Conservation (phyloP, 2,329 filamentous ascomycete species). For the Scopulariopsis brevicaulis region DNA sequence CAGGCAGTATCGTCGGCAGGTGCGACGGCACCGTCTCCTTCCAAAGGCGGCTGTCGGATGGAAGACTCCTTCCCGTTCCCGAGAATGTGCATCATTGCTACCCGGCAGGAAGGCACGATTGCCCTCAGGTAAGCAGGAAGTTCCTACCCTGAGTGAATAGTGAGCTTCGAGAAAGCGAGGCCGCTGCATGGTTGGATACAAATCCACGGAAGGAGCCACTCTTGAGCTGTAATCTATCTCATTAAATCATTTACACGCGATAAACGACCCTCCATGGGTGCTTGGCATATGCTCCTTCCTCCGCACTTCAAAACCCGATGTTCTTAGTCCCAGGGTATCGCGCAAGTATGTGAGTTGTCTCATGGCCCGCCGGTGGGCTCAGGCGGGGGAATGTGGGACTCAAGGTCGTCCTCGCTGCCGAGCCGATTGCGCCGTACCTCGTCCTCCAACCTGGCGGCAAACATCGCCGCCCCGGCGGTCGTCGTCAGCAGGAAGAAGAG, state of each 20-base stretch:
- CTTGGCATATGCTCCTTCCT: too few species aligned
- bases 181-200: background rate
- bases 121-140: too few species aligned
- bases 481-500: slow-evolving; percentile 91
- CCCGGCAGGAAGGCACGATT: background rate
- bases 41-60: background rate
- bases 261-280: too few species aligned
- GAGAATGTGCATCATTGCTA: background rate
- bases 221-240: too few species aligned
- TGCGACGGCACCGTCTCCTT: background rate
- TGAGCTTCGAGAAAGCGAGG: background rate
- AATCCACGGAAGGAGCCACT: background rate
- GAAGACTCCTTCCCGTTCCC: background rate
- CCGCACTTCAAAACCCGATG: too few species aligned
- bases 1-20: background rate
- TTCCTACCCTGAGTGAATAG: too few species aligned
- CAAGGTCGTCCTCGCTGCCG: background rate
- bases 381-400: background rate
- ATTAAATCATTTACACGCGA: too few species aligned
- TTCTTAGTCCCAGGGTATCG: too few species aligned
- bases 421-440: slow-evolving; percentile 20
- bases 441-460: slow-evolving; percentile 70
- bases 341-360: too few species aligned
- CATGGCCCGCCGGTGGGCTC: background rate
- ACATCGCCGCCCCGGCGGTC: slow-evolving; percentile 73